phyloP scores from a whole-genome alignment of 73 alveolate species.

The Effrenium voratum region DNA sequence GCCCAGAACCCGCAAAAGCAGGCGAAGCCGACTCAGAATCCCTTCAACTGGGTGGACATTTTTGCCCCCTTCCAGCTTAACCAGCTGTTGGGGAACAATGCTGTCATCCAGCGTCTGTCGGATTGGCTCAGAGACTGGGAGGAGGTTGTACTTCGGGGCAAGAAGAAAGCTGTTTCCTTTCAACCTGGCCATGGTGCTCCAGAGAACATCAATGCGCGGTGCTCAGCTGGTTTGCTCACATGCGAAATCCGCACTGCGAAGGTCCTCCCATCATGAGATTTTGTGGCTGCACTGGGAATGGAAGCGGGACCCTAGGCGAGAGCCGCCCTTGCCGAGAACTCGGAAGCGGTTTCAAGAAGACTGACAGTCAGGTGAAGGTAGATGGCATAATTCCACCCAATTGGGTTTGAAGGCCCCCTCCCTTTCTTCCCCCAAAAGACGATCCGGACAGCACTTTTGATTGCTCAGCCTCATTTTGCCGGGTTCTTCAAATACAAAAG shows the following conservation, averaged over 20 bases:
- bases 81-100: conserved; percentile 97
- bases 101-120: conserved; percentile 95
- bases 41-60: conserved; percentile 96
- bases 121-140: conserved; percentile 98
- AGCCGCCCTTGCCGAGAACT: too few relatives aligned
- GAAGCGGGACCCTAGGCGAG: too few relatives aligned
- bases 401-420: too few relatives aligned
- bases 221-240: background rate
- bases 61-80: conserved; percentile 96
- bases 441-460: too few relatives aligned
- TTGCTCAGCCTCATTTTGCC: too few relatives aligned
- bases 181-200: conserved; percentile 95
- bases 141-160: conserved; percentile 96
- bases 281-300: background rate
- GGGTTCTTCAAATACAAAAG: too few relatives aligned
- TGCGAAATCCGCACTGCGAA: too few relatives aligned
- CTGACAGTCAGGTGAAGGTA: too few relatives aligned
- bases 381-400: too few relatives aligned
- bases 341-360: too few relatives aligned
- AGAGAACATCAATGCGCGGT: conserved; percentile 95
- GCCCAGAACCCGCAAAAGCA: background rate
- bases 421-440: too few relatives aligned
- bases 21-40: background rate
- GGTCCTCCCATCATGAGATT: background rate
- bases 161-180: conserved; percentile 95